A percentile compares a stretch with the other conserved stretches of the same genome.
These are phyloP conservation scores for Plantago rigida DNA, from an alignment of 305 asterid genomes.

Conservation along the genomic window DNA sequence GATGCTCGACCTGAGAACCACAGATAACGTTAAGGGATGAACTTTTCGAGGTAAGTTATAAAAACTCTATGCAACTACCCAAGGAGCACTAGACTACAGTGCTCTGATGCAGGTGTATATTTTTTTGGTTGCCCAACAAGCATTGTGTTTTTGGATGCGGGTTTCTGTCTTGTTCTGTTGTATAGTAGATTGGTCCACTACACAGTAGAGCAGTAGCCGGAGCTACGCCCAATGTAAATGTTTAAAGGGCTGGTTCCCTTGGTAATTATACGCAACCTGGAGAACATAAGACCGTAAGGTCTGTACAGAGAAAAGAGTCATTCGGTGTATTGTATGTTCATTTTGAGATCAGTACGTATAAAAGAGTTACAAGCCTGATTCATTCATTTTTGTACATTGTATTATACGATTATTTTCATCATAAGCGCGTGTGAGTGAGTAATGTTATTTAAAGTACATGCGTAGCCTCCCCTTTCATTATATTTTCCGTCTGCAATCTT, in stretches of 20 bases:
- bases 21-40: constrained; percentile 20
- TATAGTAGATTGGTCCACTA: not conserved
- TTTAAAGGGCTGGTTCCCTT: constrained; percentile 17
- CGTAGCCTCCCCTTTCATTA: not conserved
- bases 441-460: not conserved
- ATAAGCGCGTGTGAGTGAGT: not conserved
- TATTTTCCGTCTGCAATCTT: not conserved
- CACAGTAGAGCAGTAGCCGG: not conserved
- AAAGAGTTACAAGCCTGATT: constrained; percentile 22
- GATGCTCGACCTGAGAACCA: constrained; percentile 22
- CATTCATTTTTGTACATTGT: constrained; percentile 31
- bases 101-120: no score
- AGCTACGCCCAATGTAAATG: constrained; percentile 26
- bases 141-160: no score
- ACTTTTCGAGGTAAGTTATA: no score
- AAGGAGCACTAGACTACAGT: no score
- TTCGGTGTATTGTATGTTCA: constrained; percentile 21
- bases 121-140: no score
- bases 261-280: constrained; percentile 12
- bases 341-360: not conserved
- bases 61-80: no score
- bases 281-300: constrained; percentile 23
- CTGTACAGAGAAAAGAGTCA: constrained; percentile 22
- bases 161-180: no score
- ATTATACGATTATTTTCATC: constrained; percentile 19